A percentile compares a stretch with the other conserved stretches of the same genome.
These are phyloP conservation scores for Cordyceps tenuipes DNA, from an alignment of 2,329 filamentous ascomycete genomes.

Conservation along the genomic window DNA sequence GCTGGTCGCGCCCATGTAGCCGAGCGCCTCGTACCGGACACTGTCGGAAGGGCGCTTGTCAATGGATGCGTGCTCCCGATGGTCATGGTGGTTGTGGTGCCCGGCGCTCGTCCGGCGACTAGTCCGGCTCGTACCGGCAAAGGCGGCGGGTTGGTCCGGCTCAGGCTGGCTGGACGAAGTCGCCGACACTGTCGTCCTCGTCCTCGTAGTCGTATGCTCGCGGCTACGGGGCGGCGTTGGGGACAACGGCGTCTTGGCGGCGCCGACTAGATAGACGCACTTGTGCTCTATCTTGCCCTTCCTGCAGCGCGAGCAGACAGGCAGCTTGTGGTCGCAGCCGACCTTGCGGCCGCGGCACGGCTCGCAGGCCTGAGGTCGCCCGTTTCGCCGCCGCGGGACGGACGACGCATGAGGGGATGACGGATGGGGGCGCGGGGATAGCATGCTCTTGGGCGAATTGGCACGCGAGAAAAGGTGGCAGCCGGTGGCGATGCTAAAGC, in stretches of 20 bases:
- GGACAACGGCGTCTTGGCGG: background rate
- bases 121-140: background rate
- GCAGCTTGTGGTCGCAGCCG: constrained; percentile 30
- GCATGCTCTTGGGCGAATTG: background rate
- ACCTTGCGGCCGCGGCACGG: constrained; percentile 30
- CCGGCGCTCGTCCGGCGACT: background rate
- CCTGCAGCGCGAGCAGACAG: constrained; percentile 26
- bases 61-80: background rate
- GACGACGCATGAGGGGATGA: background rate
- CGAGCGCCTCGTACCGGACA: constrained; percentile 14
- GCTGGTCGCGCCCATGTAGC: constrained; percentile 31
- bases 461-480: background rate
- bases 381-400: constrained; percentile 11
- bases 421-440: constrained; percentile 1
- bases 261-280: constrained; percentile 24
- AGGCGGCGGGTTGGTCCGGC: background rate
- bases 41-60: background rate
- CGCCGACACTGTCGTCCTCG: too few relatives aligned
- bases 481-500: background rate
- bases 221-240: background rate
- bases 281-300: constrained; percentile 22
- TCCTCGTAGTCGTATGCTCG: background rate
- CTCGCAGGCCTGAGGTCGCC: constrained; percentile 18
- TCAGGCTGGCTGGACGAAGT: background rate
- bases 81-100: background rate